Evolutionary conservation across 805 yeast genomes (phyloP).

Genomic region (Komagataella ulmi): DNA sequence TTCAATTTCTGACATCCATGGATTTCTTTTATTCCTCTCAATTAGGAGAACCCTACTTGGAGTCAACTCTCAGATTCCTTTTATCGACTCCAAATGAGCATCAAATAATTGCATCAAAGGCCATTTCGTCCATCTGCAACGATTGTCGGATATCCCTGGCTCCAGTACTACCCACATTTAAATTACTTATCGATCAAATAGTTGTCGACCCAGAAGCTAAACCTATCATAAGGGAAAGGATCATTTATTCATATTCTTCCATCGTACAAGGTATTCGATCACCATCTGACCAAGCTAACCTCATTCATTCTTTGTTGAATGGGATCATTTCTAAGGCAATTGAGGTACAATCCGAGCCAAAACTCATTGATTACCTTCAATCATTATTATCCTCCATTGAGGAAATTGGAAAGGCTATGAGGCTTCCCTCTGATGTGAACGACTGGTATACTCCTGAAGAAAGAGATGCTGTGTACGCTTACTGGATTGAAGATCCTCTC

Average conservation of each 20-base stretch:
- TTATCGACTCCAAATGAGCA: constrained; percentile 12
- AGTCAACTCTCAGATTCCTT: constrained; percentile 37
- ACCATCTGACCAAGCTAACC: constrained; percentile 27
- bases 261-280: constrained; percentile 41
- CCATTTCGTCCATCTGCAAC: constrained; percentile 47
- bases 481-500: constrained; percentile 37
- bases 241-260: constrained; percentile 49
- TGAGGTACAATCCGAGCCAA: neutral
- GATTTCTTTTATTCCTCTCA: constrained; percentile 42
- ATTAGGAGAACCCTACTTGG: constrained; percentile 29
- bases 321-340: neutral
- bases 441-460: constrained; percentile 23
- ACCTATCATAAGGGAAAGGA: constrained; percentile 38
- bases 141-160: constrained; percentile 30
- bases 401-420: constrained; percentile 63
- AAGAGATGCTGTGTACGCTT: constrained; percentile 14
- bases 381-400: constrained; percentile 51
- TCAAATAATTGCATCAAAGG: constrained; percentile 31
- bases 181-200: constrained; percentile 32
- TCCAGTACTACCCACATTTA: constrained; percentile 32
- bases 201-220: constrained; percentile 24
- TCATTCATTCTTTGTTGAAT: neutral
- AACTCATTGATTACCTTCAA: constrained; percentile 26
- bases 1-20: constrained; percentile 44
- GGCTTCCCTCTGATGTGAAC: constrained; percentile 40